Evolutionary conservation across 441 rosid genomes (phyloP).

Genomic region (Breynia disticha): DNA sequence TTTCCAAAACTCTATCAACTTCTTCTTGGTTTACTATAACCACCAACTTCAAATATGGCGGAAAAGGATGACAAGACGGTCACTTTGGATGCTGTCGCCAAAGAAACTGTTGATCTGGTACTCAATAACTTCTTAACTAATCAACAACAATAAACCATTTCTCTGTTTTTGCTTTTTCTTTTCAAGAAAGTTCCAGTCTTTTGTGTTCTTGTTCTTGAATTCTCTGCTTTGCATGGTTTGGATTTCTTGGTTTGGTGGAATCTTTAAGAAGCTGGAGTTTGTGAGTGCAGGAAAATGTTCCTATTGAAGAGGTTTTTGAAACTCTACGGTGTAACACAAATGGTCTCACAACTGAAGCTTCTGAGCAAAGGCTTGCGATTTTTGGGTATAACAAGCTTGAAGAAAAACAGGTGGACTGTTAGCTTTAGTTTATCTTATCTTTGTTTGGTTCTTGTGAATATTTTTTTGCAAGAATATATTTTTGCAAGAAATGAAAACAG

Average conservation of each 20-base stretch:
- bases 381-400: conserved; percentile 71
- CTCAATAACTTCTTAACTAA: neutral
- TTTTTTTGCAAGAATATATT: neutral
- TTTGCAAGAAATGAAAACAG: neutral
- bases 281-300: conserved; percentile 41
- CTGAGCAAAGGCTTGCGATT: conserved; percentile 42
- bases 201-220: neutral
- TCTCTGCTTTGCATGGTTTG: neutral
- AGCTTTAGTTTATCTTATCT: neutral
- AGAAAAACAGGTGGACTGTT: conserved; percentile 52
- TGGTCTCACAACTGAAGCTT: conserved; percentile 54
- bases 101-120: conserved; percentile 60
- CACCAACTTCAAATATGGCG: too few species aligned
- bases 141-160: conserved; percentile 2
- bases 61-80: conserved; percentile 33
- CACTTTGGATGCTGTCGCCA: conserved; percentile 43
- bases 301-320: conserved; percentile 66
- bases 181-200: neutral
- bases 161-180: conserved; percentile 1
- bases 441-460: neutral
- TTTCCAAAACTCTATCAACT: too few species aligned
- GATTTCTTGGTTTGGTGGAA: conserved; percentile 5
- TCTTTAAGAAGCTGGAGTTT: conserved; percentile 7
- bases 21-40: too few species aligned
- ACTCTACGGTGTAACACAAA: conserved; percentile 48